Conservation (phyloP, 2,329 filamentous ascomycete genomes). For the Talaromyces sp. region DNA sequence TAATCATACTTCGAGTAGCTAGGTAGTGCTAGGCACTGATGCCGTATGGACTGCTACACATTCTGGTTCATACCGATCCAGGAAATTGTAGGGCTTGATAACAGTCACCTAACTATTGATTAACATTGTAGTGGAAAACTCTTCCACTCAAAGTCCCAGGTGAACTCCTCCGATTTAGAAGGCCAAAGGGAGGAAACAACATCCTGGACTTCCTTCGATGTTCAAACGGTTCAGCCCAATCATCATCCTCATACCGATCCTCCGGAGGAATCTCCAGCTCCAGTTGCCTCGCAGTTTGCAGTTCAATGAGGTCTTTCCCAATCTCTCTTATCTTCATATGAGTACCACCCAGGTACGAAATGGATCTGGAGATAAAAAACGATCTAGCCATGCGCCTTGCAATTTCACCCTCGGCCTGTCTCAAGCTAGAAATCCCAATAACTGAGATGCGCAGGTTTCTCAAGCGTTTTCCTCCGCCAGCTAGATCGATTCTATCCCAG, state of each 20-base stretch:
- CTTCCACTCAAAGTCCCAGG: slow-evolving; percentile 1
- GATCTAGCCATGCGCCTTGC: not conserved
- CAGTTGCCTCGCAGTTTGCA: not conserved
- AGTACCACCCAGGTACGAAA: not conserved
- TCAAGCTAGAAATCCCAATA: not conserved
- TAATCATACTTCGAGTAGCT: no score
- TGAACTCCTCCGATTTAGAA: not conserved
- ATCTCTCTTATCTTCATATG: slow-evolving; percentile 1
- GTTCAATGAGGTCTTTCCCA: not conserved
- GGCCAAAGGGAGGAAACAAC: not conserved
- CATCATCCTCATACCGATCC: no score
- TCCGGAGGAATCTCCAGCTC: no score
- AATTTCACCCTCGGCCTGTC: not conserved
- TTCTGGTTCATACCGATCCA: no score
- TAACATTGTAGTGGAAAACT: slow-evolving; percentile 1
- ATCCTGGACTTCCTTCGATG: not conserved
- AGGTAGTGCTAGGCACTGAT: no score
- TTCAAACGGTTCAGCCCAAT: not conserved
- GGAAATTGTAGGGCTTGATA: no score
- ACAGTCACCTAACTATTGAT: no score
- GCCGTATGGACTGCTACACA: no score
- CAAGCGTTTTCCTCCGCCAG: not conserved
- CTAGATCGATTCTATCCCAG: slow-evolving; percentile 12
- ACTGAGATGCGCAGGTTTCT: not conserved
- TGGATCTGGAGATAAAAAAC: not conserved